Percentiles rank a stretch among this genome's conserved stretches.
phyloP scores from a whole-genome alignment of 2,329 filamentous ascomycete species.

The Pseudocercospora cruenta region DNA sequence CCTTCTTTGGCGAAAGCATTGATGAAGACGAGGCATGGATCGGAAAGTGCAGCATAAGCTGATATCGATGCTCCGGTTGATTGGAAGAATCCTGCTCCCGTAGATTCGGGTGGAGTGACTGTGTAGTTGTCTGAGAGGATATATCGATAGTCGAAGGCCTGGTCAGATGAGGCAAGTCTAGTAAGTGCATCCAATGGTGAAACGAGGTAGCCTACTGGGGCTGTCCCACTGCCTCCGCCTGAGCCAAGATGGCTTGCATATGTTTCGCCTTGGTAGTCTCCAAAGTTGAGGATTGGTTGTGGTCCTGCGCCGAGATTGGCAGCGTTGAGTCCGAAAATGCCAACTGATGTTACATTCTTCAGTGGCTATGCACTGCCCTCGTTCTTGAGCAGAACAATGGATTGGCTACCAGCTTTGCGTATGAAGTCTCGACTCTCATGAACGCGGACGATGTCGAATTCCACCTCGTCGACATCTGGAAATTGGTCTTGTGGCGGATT shows the following conservation, averaged over 20 bases:
- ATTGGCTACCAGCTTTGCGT: neutral
- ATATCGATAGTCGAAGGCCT: neutral
- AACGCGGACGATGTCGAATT: too few relatives aligned
- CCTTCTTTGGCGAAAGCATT: constrained; percentile 2
- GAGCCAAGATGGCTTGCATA: neutral
- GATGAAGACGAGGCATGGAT: neutral
- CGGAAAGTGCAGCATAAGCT: neutral
- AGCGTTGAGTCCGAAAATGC: constrained; percentile 46
- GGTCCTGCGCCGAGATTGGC: neutral
- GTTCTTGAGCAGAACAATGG: constrained; percentile 52
- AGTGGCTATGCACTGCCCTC: constrained; percentile 54
- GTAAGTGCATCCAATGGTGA: constrained; percentile 5
- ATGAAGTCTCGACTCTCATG: too few relatives aligned
- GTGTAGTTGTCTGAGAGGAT: constrained; percentile 3
- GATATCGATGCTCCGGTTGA: neutral
- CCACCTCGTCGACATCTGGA: neutral
- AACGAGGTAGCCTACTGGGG: neutral
- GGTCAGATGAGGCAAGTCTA: neutral
- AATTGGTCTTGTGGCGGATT: neutral
- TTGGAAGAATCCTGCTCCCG: neutral
- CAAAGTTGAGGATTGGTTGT: neutral
- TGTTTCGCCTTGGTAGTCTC: neutral
- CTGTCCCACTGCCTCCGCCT: neutral
- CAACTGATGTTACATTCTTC: constrained; percentile 51
- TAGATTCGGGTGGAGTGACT: neutral